Evolutionary conservation across 371 early-diverging fungal genomes (phyloP).

Genomic region (Gilbertella persicaria): DNA sequence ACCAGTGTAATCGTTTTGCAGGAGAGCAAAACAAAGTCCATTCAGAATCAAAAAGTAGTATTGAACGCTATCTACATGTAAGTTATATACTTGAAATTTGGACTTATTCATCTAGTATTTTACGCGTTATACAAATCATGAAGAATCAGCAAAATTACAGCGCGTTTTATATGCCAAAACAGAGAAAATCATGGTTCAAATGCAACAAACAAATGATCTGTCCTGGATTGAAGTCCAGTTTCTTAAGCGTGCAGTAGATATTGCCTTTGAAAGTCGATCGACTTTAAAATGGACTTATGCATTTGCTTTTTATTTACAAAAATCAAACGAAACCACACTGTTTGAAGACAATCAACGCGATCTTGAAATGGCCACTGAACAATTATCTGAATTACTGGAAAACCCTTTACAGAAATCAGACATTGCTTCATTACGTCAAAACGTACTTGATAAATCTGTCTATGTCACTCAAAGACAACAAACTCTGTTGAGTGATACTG

Average conservation of each 20-base stretch:
- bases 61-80: slow-evolving; percentile 95
- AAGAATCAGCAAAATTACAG: slow-evolving; percentile 89
- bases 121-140: slow-evolving; percentile 95
- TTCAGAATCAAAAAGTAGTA: slow-evolving; percentile 74
- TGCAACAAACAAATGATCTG: slow-evolving; percentile 83
- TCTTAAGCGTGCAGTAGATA: slow-evolving; percentile 87
- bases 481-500: slow-evolving; percentile 78
- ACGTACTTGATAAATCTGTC: slow-evolving; percentile 80
- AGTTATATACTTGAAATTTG: slow-evolving; percentile 27
- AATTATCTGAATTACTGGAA: slow-evolving; percentile 86
- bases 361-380: slow-evolving; percentile 93
- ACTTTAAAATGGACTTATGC: slow-evolving; percentile 96
- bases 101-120: slow-evolving; percentile 81
- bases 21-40: slow-evolving; percentile 70
- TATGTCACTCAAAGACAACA: slow-evolving; percentile 78
- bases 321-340: slow-evolving; percentile 80
- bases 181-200: slow-evolving; percentile 92
- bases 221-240: slow-evolving; percentile 99
- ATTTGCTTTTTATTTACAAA: slow-evolving; percentile 89
- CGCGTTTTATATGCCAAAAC: slow-evolving; percentile 82
- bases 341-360: slow-evolving; percentile 96
- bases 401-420: slow-evolving; percentile 69
- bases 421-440: slow-evolving; percentile 74
- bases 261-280: slow-evolving; percentile 82
- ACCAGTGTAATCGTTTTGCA: slow-evolving; percentile 88